Base-by-base conservation (phyloP, 1,139 yeast genomes). In the Nakaseomyces uthaithaninus region DNA sequence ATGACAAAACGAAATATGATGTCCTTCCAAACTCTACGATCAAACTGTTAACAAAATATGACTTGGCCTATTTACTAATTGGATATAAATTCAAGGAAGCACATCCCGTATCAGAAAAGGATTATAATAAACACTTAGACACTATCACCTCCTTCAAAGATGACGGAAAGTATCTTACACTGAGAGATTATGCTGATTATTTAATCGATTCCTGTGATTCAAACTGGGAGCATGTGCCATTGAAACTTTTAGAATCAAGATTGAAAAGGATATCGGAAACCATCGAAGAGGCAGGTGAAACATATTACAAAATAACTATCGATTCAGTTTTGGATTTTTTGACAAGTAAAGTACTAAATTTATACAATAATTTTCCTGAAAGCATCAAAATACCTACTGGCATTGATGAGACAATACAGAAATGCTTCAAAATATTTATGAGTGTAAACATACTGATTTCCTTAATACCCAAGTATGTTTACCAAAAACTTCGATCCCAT, bases 231-330 rank as follows among this genome's bases (percentile, higher is more conserved):
- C 30, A 43, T 16, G 38, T 58, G 2, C 46, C 57, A 1, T 5
- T 42, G 5, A 30, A 35, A 1, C 18, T 41, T 4, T 51, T 69
- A 19, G 43, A 48, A 19, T 34, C 37, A 0, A 51, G 63, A 2
- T 48, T 77, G 26, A 50, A 47, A 1, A 41, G 44, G 5, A 60
- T 76, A 2, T 69, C 77, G 46, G 80, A 75, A 12, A 51, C 52
- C 0, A 59, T 75, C 2, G 62, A 55, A 18, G 79, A 75, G 48
- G 69, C 65, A 34, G 76, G 65, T 10, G 78, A 72, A 37, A 41
- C 37, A 1, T 78, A 72, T 51, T 76, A 67, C 54, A 72, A 69
- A 49, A 65, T 69, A 15, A 64, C 71, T 2, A 36, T 51, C 3
- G 54, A 53, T 1, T 68, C 65, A 41, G 63, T 71, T 2, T 45